A percentile compares a stretch with the other conserved stretches of the same genome.
phyloP scores from a whole-genome alignment of 2,329 filamentous ascomycete genomes.

The Microdochium trichocladiopsis region DNA sequence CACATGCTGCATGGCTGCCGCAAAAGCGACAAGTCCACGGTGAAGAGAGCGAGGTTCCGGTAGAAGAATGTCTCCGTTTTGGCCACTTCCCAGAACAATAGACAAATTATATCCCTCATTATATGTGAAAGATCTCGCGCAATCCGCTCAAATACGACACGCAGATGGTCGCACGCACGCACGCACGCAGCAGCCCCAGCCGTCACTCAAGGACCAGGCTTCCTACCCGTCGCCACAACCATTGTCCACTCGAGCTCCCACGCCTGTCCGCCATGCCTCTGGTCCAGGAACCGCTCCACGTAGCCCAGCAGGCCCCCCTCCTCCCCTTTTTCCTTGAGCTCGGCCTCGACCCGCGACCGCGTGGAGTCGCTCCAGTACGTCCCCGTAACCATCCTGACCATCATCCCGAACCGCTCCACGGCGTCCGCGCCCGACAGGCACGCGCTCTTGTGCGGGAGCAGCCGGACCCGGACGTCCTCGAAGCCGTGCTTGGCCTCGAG shows the following conservation, averaged over 20 bases:
- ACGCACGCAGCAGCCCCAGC: too few relatives aligned
- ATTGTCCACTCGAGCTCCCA: background rate
- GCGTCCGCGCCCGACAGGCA: constrained; percentile 27
- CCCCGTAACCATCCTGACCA: constrained; percentile 29
- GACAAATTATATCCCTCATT: too few relatives aligned
- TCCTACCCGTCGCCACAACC: background rate
- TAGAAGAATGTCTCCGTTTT: too few relatives aligned
- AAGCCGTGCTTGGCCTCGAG: constrained; percentile 27
- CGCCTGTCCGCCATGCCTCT: background rate
- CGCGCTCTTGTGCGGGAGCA: constrained; percentile 16
- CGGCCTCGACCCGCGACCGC: background rate
- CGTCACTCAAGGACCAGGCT: background rate
- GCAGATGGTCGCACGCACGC: too few relatives aligned
- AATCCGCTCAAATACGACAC: too few relatives aligned
- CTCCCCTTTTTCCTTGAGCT: constrained; percentile 1
- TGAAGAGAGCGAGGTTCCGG: too few relatives aligned
- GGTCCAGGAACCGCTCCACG: background rate
- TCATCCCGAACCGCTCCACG: constrained; percentile 24
- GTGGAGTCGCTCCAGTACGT: constrained; percentile 31
- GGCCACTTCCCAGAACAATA: too few relatives aligned
- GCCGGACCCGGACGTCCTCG: constrained; percentile 26
- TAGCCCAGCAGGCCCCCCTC: constrained; percentile 1
- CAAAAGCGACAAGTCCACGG: too few relatives aligned
- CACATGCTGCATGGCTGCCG: too few relatives aligned
- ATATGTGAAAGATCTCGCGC: too few relatives aligned